Base-by-base conservation (phyloP, 768 basidiomycete genomes). In the Tricholomella constricta region DNA sequence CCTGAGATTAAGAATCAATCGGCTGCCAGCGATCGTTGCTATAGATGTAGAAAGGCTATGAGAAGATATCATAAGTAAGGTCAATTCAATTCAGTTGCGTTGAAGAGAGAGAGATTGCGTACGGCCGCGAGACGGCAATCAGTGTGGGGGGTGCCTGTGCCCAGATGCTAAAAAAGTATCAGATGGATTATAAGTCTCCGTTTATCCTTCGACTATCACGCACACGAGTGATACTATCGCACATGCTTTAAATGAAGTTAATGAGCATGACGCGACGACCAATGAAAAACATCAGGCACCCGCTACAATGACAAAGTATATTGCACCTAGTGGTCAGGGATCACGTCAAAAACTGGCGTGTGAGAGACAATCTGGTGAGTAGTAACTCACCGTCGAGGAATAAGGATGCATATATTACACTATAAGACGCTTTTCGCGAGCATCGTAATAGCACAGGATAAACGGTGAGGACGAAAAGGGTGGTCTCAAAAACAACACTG, bases 401-500 rank as follows among this genome's bases (percentile, higher is more conserved):
- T 38, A 59, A 31, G 36, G 42, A 48, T 8, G 26, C 32, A 42
- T 59, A 55, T 29, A 49, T 35, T 5, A 44, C 34, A 15, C 51
- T 51, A 25, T 26, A 45, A 26, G 40, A 19, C 20, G 36, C 35
- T 9, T 22, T 37, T 8, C 34, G 23, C 2, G 43, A 41, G 15
- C 41, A 52, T 22, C 36, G 46, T 19, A 26, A 49, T 25, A 42
- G 12, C 6, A 45, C 50, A 26, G 42, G 40, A 10, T 36, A 43
- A 3, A 43, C 43, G 15, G 57, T 52, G 35, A 55, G 11, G 9
- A 35, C 12, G 23, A 55, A 52, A 2, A 59, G 31, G 14, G 17
- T 19, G 6, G 57, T 51, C 45, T 59, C 57, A 1, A 47, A 36
- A 8, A 59, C 31, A n/a, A 55, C 22, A 3, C 54, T 59, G 32